phyloP scores from a whole-genome alignment of 2,329 filamentous ascomycete genomes.

The Verticillium zaregamsianum region DNA sequence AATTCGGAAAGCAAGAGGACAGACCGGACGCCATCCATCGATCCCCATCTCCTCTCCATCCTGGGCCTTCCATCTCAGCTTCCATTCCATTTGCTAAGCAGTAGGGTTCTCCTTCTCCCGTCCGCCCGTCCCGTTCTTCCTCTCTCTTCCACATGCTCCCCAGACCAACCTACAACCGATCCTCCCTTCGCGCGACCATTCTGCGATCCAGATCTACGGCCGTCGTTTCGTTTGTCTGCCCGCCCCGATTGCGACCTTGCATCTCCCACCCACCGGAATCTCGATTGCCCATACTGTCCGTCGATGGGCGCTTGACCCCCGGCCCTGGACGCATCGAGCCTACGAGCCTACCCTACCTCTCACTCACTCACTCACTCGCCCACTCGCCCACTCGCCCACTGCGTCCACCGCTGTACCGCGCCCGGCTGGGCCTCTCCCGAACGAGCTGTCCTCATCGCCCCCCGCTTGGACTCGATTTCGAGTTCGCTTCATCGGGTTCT shows the following conservation, averaged over 20 bases:
- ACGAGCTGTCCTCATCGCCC: background rate
- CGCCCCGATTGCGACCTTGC: background rate
- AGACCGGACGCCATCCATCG: background rate
- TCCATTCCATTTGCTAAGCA: background rate
- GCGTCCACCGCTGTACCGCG: background rate
- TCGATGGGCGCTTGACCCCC: conserved; percentile 6
- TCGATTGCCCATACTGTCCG: conserved; percentile 9
- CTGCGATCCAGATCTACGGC: background rate
- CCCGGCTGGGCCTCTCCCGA: background rate
- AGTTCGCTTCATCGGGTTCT: background rate
- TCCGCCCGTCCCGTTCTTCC: background rate
- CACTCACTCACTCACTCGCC: background rate
- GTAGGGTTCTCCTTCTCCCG: background rate
- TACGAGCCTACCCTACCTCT: background rate
- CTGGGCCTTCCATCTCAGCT: background rate
- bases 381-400: background rate
- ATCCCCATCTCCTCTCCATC: background rate
- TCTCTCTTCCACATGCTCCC: background rate
- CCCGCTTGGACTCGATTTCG: background rate
- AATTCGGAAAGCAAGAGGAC: background rate
- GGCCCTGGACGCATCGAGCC: background rate
- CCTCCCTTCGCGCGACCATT: background rate
- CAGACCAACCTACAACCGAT: background rate
- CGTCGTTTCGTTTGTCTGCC: background rate
- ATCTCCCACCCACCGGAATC: conserved; percentile 5